Evolutionary conservation across 192 early-diverging fungal species (phyloP).

Genomic region (Kappamyces sp.): DNA sequence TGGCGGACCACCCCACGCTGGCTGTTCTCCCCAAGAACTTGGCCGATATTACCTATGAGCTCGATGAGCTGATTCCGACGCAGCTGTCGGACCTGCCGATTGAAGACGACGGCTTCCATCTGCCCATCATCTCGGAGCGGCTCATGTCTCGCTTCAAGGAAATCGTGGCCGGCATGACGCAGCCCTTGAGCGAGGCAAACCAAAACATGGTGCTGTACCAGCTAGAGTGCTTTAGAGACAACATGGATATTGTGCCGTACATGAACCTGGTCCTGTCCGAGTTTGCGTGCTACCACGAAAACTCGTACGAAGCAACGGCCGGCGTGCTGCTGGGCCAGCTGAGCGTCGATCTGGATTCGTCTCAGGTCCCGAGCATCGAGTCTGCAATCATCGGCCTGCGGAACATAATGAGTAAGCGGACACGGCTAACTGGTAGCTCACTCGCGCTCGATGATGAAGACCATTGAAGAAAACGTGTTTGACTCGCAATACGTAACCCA

Average conservation of each 20-base stretch:
- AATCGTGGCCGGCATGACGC: conserved; percentile 31
- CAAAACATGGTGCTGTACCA: conserved; percentile 42
- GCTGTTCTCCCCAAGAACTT: conserved; percentile 36
- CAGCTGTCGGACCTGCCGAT: conserved; percentile 20
- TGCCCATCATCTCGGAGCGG: conserved; percentile 43
- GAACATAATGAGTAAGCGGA: conserved; percentile 40
- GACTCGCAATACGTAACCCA: not conserved
- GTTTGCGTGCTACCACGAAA: conserved; percentile 43
- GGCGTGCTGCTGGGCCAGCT: conserved; percentile 35
- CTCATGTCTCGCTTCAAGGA: conserved; percentile 45
- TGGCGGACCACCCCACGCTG: conserved; percentile 33
- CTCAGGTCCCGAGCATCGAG: conserved; percentile 34
- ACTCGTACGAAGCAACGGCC: conserved; percentile 24
- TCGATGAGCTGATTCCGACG: conserved; percentile 24
- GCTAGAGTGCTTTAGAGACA: conserved; percentile 33
- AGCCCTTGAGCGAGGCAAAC: conserved; percentile 25
- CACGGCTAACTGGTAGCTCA: not conserved
- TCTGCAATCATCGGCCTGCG: conserved; percentile 41
- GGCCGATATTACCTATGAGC: conserved; percentile 30
- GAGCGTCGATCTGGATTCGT: conserved; percentile 37
- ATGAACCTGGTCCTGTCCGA: conserved; percentile 42
- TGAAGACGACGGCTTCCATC: conserved; percentile 49
- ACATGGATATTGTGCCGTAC: conserved; percentile 9
- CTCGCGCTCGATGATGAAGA: not conserved
- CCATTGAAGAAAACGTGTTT: not conserved